Conservation (phyloP, 441 rosid species). For the Metrosideros polymorpha region DNA sequence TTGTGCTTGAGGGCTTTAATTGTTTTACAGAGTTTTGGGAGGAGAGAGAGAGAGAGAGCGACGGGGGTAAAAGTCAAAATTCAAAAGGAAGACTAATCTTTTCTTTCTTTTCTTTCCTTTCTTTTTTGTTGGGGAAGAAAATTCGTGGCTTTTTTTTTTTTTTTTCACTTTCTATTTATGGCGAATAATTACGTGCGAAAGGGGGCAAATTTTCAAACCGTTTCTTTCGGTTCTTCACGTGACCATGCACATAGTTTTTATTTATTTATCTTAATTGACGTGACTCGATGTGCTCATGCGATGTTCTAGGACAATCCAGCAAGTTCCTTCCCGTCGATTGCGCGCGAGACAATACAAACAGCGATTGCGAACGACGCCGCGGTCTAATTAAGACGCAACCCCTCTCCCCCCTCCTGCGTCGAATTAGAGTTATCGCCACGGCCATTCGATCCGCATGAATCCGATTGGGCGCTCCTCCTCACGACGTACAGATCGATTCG, state of each 20-base stretch:
- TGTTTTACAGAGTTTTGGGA: not conserved
- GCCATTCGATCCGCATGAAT: fast-evolving
- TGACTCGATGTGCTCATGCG: not conserved
- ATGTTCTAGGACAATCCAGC: not conserved
- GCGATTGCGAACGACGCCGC: not conserved
- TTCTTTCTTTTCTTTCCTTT: not conserved
- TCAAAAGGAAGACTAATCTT: not conserved
- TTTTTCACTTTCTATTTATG: not conserved
- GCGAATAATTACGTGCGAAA: not conserved
- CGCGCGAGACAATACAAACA: not conserved
- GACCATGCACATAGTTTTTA: not conserved
- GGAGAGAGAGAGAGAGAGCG: not conserved
- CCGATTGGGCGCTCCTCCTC: not conserved
- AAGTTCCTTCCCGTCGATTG: too few species aligned
- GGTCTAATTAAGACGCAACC: too few species aligned
- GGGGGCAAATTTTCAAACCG: not conserved
- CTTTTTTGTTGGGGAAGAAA: not conserved
- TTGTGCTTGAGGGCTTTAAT: too few species aligned
- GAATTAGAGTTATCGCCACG: not conserved
- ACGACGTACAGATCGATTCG: fast-evolving
- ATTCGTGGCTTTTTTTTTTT: too few species aligned
- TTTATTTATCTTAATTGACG: too few species aligned
- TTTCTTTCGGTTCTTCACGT: not conserved
- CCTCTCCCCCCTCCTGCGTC: too few species aligned
- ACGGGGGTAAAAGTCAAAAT: not conserved